Percentiles rank a stretch among this genome's conserved stretches.
Evolutionary conservation across 140 eudicot genomes (phyloP).

Genomic region (Flaveria floridana): DNA sequence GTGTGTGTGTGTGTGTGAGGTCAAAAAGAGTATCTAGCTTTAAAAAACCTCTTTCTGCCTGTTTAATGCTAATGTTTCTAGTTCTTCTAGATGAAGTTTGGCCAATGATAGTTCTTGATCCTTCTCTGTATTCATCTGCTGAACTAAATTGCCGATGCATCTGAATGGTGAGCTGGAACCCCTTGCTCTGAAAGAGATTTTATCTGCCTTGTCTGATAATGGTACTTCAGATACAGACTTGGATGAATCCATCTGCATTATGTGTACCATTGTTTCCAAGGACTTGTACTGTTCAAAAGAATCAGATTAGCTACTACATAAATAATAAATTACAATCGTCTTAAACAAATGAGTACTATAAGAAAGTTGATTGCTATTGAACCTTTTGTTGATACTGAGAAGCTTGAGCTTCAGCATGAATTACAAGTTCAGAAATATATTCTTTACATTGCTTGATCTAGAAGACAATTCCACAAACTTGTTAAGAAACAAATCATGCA

Average conservation of each 20-base stretch:
- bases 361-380: constrained; percentile 23
- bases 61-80: constrained; percentile 56
- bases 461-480: constrained; percentile 28
- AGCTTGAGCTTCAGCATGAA: constrained; percentile 93
- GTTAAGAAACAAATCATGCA: constrained; percentile 13
- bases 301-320: constrained; percentile 11
- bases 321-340: background rate
- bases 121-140: constrained; percentile 79
- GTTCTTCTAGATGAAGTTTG: constrained; percentile 64
- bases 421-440: constrained; percentile 70
- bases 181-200: constrained; percentile 53
- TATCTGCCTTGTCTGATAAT: constrained; percentile 53
- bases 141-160: constrained; percentile 76
- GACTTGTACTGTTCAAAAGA: constrained; percentile 65
- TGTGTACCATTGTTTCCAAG: constrained; percentile 66
- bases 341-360: background rate
- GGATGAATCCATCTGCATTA: constrained; percentile 48
- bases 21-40: constrained; percentile 6
- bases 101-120: constrained; percentile 65
- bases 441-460: constrained; percentile 63
- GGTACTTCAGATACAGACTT: constrained; percentile 43
- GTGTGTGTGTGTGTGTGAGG: background rate
- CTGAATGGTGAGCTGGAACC: constrained; percentile 92
- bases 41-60: constrained; percentile 74
- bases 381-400: constrained; percentile 85